Evolutionary conservation across 306 rosid genomes (phyloP), one percentile per base, ranked within the genome.

Genomic region (Astragalus membranaceus): DNA sequence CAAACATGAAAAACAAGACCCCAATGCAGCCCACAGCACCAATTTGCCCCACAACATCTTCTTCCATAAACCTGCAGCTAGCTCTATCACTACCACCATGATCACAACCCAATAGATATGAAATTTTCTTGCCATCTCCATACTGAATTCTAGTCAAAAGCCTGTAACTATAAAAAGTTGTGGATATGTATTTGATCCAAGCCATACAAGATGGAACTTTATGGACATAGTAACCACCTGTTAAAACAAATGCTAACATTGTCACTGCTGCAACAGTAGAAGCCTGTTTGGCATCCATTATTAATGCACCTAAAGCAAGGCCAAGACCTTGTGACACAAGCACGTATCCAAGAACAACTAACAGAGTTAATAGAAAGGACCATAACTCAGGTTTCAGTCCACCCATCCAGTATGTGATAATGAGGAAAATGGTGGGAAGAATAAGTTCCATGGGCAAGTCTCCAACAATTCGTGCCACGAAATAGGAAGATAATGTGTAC

Each of bases 291-390:
- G 98, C 95, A 41, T 92, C 95, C 98, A 92, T 92, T 53, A 92
- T 89, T 3, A 87, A 86, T 0, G 96, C 98, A 0, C 98, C 98
- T 10, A 92, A 64, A 26, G 88, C 88, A 16, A 92, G 98, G 16
- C 98, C 98, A 23, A 92, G 98, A 11, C 98, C 98, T 35, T 92
- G 96, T 10, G 98, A 92, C 33, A 88, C 98, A 0, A 92, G 86
- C 50, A 92, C 96, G 0, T 89, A 82, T 30, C 88, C 92, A 23
- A 89, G 82, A 12, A 92, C 73, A 12, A 88, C 86, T 68, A 83
- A 30, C 50, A 80, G 2, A 4, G 96, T 89, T 56, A 82, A 26
- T 1, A 89, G 64, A 53, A 89, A 92, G 51, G 95, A 75, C 46
- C 83, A 75, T 8, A 81, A 57, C 33, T 86, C 89, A 23, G 95